Evolutionary conservation across 2,329 filamentous ascomycete species (phyloP).

Genomic region (Penicillium sp.): DNA sequence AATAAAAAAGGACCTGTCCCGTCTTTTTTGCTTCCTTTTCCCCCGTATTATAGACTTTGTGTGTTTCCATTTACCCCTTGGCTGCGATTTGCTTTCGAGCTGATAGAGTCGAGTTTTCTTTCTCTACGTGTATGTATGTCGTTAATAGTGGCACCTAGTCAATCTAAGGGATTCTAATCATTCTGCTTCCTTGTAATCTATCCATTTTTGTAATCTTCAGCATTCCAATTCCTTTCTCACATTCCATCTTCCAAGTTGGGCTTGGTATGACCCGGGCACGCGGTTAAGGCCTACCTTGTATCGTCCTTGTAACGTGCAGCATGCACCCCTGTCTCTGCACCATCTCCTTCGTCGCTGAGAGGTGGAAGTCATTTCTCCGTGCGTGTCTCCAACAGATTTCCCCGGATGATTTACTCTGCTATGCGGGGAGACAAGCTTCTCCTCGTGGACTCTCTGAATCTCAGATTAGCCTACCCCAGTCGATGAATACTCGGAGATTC

Average conservation of each 20-base stretch:
- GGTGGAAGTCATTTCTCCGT: constrained; percentile 29
- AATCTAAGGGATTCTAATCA: constrained; percentile 38
- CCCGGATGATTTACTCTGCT: constrained; percentile 13
- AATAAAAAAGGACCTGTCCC: constrained; percentile 13
- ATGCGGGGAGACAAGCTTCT: constrained; percentile 20
- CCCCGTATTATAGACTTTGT: constrained; percentile 42
- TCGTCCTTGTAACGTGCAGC: neutral
- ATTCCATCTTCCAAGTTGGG: neutral
- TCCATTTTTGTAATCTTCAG: neutral
- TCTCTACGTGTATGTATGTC: constrained; percentile 44
- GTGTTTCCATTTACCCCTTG: constrained; percentile 30
- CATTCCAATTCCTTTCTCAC: neutral
- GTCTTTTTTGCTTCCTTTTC: constrained; percentile 24
- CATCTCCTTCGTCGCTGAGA: constrained; percentile 14
- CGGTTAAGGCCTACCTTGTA: too few species aligned
- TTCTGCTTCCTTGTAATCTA: constrained; percentile 5
- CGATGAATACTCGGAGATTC: neutral
- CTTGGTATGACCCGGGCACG: too few species aligned
- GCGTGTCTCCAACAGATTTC: constrained; percentile 1
- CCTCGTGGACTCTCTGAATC: constrained; percentile 1
- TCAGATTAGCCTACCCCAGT: constrained; percentile 3
- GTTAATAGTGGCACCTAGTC: constrained; percentile 44
- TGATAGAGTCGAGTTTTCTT: constrained; percentile 38
- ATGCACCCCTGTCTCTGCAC: neutral
- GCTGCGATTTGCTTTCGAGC: constrained; percentile 28